phyloP scores from a whole-genome alignment of 2,329 filamentous ascomycete genomes.

The Aspergillus fijiensis region DNA sequence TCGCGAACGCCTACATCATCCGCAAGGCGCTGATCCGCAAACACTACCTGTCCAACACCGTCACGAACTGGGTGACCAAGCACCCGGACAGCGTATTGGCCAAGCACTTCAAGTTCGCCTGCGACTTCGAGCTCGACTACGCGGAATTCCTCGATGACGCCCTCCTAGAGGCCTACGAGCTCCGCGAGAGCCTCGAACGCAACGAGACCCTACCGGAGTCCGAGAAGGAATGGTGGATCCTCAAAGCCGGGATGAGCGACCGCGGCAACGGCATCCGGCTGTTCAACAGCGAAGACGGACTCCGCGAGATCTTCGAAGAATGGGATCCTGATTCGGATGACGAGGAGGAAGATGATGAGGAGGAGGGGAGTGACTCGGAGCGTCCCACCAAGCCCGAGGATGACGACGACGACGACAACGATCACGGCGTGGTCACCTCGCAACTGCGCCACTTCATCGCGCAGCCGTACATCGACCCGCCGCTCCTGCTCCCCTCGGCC shows the following conservation, averaged over 20 bases:
- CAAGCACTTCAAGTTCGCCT: slow-evolving; percentile 70
- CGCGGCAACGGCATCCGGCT: slow-evolving; percentile 88
- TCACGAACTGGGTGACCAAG: slow-evolving; percentile 83
- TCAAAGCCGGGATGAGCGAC: slow-evolving; percentile 98
- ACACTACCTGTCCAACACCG: slow-evolving; percentile 83
- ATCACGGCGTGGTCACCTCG: slow-evolving; percentile 70
- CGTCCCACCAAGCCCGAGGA: slow-evolving; percentile 40
- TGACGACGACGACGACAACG: slow-evolving; percentile 22
- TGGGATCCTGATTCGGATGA: slow-evolving; percentile 73
- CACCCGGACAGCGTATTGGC: slow-evolving; percentile 69
- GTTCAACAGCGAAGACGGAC: slow-evolving; percentile 79
- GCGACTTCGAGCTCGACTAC: slow-evolving; percentile 92
- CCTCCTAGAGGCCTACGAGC: slow-evolving; percentile 82
- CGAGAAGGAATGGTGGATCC: slow-evolving; percentile 86
- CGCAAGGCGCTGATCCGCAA: slow-evolving; percentile 96
- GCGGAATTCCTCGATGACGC: slow-evolving; percentile 96
- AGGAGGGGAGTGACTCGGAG: slow-evolving; percentile 30
- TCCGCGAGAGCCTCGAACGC: slow-evolving; percentile 71
- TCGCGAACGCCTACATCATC: slow-evolving; percentile 90
- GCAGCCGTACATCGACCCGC: slow-evolving; percentile 90
- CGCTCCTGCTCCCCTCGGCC: slow-evolving; percentile 67
- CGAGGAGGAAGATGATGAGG: slow-evolving; percentile 40
- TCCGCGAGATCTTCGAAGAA: slow-evolving; percentile 84
- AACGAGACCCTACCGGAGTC: slow-evolving; percentile 66
- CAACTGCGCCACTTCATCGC: slow-evolving; percentile 95